phyloP scores from a whole-genome alignment of 2,329 filamentous ascomycete genomes.

The Apiospora malaysiana region DNA sequence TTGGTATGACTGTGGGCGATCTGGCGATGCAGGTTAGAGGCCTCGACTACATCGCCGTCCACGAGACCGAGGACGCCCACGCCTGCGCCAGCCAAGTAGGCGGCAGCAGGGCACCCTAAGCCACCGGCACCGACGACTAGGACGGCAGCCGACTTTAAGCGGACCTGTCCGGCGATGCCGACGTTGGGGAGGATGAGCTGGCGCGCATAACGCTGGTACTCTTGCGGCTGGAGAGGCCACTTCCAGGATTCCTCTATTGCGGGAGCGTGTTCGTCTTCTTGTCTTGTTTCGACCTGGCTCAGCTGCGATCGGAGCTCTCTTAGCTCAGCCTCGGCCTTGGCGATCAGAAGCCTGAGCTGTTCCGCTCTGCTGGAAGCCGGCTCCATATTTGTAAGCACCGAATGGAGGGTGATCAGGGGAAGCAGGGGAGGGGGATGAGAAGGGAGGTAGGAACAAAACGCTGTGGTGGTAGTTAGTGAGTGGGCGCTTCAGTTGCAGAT shows the following conservation, averaged over 20 bases:
- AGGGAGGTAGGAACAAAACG: not conserved
- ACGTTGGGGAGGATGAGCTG: constrained; percentile 89
- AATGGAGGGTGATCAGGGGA: not conserved
- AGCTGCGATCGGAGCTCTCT: constrained; percentile 52
- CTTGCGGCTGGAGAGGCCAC: constrained; percentile 74
- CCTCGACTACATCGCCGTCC: constrained; percentile 87
- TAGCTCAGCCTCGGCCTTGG: constrained; percentile 54
- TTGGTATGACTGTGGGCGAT: constrained; percentile 76
- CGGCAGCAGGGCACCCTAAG: constrained; percentile 87
- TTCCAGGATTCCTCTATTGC: constrained; percentile 43
- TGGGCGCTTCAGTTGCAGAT: no score
- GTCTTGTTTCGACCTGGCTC: constrained; percentile 44
- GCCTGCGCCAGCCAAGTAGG: constrained; percentile 91
- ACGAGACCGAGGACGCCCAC: constrained; percentile 83
- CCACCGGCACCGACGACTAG: constrained; percentile 88
- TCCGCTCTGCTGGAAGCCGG: constrained; percentile 21
- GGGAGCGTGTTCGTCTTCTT: constrained; percentile 19
- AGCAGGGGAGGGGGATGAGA: not conserved
- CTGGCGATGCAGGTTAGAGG: constrained; percentile 92
- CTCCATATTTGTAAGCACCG: constrained; percentile 41
- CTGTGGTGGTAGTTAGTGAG: not conserved
- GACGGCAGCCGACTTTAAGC: constrained; percentile 71
- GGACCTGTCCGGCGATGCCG: constrained; percentile 79
- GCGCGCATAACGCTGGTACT: constrained; percentile 86
- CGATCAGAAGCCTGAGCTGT: constrained; percentile 53